Evolutionary conservation across 2,329 filamentous ascomycete species (phyloP), one percentile per base, ranked within the genome.

Genomic region (Colletotrichum cereale): DNA sequence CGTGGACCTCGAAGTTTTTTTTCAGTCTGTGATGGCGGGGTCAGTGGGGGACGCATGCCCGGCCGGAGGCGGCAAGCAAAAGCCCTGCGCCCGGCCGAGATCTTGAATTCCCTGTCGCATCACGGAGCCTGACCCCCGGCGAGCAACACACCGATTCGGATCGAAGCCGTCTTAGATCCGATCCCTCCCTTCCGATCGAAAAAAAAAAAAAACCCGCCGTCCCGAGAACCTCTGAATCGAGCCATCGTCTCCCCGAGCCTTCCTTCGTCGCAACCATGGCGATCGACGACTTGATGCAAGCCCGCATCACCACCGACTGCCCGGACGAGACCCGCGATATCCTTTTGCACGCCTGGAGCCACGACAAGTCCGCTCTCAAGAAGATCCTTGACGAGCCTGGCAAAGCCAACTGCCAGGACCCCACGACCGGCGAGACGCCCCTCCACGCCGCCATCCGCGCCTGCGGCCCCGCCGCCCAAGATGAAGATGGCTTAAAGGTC

Each of bases 371-470:
- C 44, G 86, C 87, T 61, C 87, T 97, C 52, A 91, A 91, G 79
- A 87, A 88, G 67, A 88, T 97, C 10, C 88, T 97, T 73, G 86
- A 88, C 76, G 86, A 83, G 4, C 89, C 87, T 60, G 91, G 85
- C 67, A 84, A 83, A 84, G 84, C 93, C 85, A 95, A 92, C 79
- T 90, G 92, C 5, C 94, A 96, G 81, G 96, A 98, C 78, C 88
- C 92, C 7, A 90, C 92, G 72, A 97, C 95, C 0, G 93, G 94
- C 72, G 94, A 92, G 81, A 95, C 95, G 11, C 95, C 96, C 12
- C 87, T 98, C 18, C 96, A 98, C 82, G 93, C 95, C 29, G 94
- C 95, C 48, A 93, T 98, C 79, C 92, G 94, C n/a, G 88, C 91
- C 4, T 93, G 91, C 77, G 90, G 87, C 1, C 86, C 82, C 2